Base-by-base conservation (phyloP, 768 basidiomycete genomes). In the Astraeus odoratus region DNA sequence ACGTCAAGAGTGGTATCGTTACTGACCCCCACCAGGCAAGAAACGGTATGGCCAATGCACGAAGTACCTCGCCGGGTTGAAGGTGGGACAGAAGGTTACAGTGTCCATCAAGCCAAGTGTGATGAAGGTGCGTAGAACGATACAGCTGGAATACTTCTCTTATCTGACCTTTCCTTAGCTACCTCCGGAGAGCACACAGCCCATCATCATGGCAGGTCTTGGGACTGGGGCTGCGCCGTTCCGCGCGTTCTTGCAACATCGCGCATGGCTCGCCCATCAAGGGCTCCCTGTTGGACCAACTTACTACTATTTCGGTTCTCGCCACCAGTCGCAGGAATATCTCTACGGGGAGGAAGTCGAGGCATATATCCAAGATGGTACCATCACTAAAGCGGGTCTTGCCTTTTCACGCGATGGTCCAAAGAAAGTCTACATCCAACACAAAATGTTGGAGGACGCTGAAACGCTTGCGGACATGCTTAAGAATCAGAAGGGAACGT, bases 181-280 rank as follows among this genome's bases (percentile, higher is more conserved):
- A 5, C 96, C 96, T 43, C 85, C 86, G 0, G 75, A 80, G 59
- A 72, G 81, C 60, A 76, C 72, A 37, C 93, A 95, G 59, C 96
- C 96, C 30, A 74, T 99, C 66, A 95, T 98, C 67, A 93, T 99
- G 90, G 92, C 95, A 26, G 96, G 96, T 52, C 82, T 99, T 24
- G 96, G 96, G 39, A 99, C 96, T 3, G 96, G 95, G 45, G 96
- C 93, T 8, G 96, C 96, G 9, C 96, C 96, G 19, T 99, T 99
- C 86, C 90, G 96, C 47, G 96, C 96, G 6, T 99, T 98, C 77
- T 80, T 97, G 49, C 96, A 99, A 64, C 83, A 99, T 66, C 83
- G 95, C 46, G 92, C 91, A 6, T 80, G 75, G 76, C 83, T 93
- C 46, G 73, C 77, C 24, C 66, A 80, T 24, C 82, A 88, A 59